Evolutionary conservation across 768 basidiomycete genomes (phyloP), one percentile per base, ranked within the genome.

Genomic region (Lactarius trivialis): DNA sequence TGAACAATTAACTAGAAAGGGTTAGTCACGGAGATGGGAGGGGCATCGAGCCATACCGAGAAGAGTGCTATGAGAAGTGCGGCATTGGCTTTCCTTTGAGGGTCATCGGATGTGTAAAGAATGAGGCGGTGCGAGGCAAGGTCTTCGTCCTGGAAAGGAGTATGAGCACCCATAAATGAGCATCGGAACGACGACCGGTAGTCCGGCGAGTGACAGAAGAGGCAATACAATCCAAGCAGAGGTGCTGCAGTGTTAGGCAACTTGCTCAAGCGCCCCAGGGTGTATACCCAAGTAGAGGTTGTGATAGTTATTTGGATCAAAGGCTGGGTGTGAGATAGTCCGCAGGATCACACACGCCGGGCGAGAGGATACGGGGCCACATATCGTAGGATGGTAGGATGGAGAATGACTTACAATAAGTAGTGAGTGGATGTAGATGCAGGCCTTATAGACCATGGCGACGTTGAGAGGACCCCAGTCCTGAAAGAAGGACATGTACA

Each of bases 391-490:
- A 19, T 52, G 30, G 32, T 39, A 58, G 39, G 52, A 28, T 54
- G 50, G 41, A 36, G 34, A 58, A 51, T 49, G 26, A 60, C 54
- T 60, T 41, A 65, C 33, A 34, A 56, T 57, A 45, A 94, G 81
- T 53, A 95, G 80, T 73, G 92, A 89, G 71, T 95, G 93, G 61
- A 95, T 88, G 66, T 93, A 83, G 36, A 96, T 91, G 75, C 93
- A 95, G 33, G 86, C 89, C 74, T 89, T 92, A 78, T 92, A 93
- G 34, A 93, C 89, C 89, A 90, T 91, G n/a, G 89, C 86, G 41
- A 93, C 79, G 71, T 93, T 93, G 58, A 94, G 79, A 33, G 93
- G 93, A 15, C 93, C 93, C 86, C 91, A 95, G 73, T 97, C 93
- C 72, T 93, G 86, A 73, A 89, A 95, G 81, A 97, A 97, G 34